Conservation (phyloP, 306 rosid genomes). For the Sophora flavescens region DNA sequence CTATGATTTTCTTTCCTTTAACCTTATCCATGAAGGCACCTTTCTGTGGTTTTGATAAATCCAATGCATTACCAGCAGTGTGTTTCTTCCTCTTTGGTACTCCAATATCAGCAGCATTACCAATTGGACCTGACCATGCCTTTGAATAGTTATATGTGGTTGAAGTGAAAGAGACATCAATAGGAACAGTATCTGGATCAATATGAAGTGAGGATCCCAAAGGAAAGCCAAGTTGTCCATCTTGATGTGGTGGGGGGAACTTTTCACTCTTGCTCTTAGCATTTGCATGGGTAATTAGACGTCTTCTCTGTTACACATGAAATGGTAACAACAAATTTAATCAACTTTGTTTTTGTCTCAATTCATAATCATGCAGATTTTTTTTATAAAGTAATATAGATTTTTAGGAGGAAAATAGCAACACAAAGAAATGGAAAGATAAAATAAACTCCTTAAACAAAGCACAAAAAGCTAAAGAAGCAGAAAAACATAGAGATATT, state of each 20-base stretch:
- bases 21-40: constrained; percentile 52
- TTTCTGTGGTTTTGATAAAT: constrained; percentile 53
- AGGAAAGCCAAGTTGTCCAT: constrained; percentile 82
- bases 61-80: constrained; percentile 55
- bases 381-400: not conserved
- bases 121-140: constrained; percentile 92
- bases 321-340: constrained; percentile 34
- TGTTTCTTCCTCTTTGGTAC: constrained; percentile 73
- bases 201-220: constrained; percentile 85
- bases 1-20: constrained; percentile 72
- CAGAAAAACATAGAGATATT: constrained; percentile 4
- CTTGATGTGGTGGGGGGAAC: constrained; percentile 97
- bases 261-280: constrained; percentile 99
- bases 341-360: constrained; percentile 6
- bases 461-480: constrained; percentile 8
- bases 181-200: constrained; percentile 79
- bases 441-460: constrained; percentile 17
- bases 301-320: constrained; percentile 76
- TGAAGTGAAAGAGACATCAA: constrained; percentile 70
- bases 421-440: not conserved
- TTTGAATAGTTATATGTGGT: constrained; percentile 70
- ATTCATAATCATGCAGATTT: constrained; percentile 24
- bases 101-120: constrained; percentile 58
- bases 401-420: not conserved
- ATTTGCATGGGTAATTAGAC: constrained; percentile 81